Base-by-base conservation (phyloP, 2,329 filamentous ascomycete genomes). In the Polychaeton citri region DNA sequence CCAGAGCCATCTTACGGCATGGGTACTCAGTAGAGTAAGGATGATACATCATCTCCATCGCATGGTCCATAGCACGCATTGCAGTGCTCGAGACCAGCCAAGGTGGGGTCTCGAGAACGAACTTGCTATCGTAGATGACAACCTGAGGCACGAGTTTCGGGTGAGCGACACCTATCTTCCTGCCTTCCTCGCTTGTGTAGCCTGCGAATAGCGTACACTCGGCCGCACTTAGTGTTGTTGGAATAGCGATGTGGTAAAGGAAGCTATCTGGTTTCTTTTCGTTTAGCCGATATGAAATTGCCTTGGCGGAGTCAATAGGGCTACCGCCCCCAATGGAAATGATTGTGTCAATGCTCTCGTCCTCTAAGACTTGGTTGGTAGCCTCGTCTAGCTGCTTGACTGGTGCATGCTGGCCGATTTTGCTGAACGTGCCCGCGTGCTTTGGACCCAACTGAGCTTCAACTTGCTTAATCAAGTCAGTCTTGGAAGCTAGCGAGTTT, bases 361-460 rank as follows among this genome's bases (percentile, higher is more conserved):
- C 65, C 12, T 60, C 53, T 31, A 56, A 43, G 5, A 73, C 65
- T 2, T 62, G 43, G 9, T 63, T 52, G 1, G 66, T 69, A 2
- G 69, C 69, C 44, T 69, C 59, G 45, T 71, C 68, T 1, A 74
- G 57, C 31, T 72, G 55, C 3, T 64, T 64, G n/a, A 72, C 57
- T 2, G 70, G 70, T 2, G 69, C 69, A 49, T 74, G 70, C 44
- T 73, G 64, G 33, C 63, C 63, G 39, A 74, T 73, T 43, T 66
- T 65, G 43, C 58, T 58, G 48, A 72, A 74, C 0, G 71, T 74
- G 39, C 67, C 66, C 2, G 68, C 69, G 50, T 72, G 69, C 45
- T 71, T 68, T 10, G 54, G 43, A 4, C 61, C 62, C 0, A 74
- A 56, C 1, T 68, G 52, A 8, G 58, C 43, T 52, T 74, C 68